These are phyloP conservation scores for Betula pendula DNA, from an alignment of 306 rosid species.

Conservation along the genomic window DNA sequence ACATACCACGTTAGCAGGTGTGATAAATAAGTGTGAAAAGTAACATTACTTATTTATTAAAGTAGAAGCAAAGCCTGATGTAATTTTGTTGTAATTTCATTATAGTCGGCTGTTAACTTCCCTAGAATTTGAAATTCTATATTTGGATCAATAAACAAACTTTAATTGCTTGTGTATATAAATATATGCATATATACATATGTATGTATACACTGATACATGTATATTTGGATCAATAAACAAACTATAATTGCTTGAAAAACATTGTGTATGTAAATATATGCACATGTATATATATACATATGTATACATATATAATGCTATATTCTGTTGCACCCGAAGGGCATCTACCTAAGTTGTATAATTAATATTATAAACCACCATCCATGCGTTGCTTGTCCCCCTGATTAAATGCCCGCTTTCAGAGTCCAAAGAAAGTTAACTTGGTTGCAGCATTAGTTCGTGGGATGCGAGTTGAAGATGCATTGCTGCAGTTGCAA, in stretches of 20 bases:
- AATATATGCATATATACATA: too few species aligned
- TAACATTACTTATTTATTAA: too few species aligned
- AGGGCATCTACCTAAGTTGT: not conserved
- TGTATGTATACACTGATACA: too few species aligned
- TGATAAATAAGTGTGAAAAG: too few species aligned
- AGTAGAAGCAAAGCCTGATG: not conserved
- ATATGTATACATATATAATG: not conserved
- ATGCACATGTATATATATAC: too few species aligned
- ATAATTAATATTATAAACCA: not conserved
- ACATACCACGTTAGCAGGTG: too few species aligned
- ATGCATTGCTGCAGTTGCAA: conserved; percentile 90
- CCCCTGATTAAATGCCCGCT: conserved; percentile 2
- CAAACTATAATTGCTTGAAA: not conserved
- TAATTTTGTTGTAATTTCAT: not conserved
- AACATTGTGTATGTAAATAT: not conserved
- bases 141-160: not conserved
- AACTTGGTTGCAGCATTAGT: conserved; percentile 94
- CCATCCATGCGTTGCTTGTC: not conserved
- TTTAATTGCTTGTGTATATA: not conserved
- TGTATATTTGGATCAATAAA: not conserved
- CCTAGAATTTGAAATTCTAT: not conserved
- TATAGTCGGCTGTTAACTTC: not conserved
- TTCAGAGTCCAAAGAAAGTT: conserved; percentile 89
- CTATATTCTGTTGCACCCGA: not conserved
- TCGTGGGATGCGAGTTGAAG: conserved; percentile 99